Conservation (phyloP, 495 filamentous ascomycete genomes). For the Podospora pseudopauciseta region DNA sequence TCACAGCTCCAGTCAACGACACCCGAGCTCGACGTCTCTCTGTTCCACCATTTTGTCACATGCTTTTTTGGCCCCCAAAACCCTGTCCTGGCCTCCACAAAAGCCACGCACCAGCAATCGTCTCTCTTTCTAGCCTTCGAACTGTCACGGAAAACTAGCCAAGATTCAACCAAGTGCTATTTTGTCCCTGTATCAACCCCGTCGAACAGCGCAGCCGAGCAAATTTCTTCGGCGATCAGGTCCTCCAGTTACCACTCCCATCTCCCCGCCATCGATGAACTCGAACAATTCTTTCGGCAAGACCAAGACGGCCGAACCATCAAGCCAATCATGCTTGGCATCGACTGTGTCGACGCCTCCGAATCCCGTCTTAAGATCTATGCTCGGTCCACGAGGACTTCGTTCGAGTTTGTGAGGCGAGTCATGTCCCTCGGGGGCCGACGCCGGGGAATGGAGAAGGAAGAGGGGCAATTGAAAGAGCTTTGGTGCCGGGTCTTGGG, state of each 20-base stretch:
- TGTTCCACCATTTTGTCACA: not conserved
- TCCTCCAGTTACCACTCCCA: not conserved
- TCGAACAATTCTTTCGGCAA: not conserved
- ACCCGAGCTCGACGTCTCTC: not conserved
- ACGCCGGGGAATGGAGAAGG: not conserved
- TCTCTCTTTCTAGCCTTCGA: not conserved
- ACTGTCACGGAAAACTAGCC: not conserved
- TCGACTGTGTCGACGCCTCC: not conserved
- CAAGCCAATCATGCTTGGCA: not conserved
- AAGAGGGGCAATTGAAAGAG: not conserved
- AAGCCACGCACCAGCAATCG: not conserved
- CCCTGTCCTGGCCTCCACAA: not conserved
- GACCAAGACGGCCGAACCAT: not conserved
- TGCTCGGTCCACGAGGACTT: not conserved
- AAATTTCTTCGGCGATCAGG: not conserved
- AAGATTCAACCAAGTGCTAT: not conserved
- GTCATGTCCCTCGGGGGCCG: not conserved
- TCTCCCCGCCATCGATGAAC: not conserved
- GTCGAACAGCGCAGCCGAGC: not conserved
- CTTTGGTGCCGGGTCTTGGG: not conserved
- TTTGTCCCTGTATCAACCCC: not conserved
- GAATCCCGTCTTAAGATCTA: not conserved
- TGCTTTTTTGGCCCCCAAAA: not conserved
- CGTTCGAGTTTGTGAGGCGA: not conserved
- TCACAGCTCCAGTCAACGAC: not conserved